phyloP scores from a whole-genome alignment of 2,329 filamentous ascomycete species.

The Talaromyces atroroseus region DNA sequence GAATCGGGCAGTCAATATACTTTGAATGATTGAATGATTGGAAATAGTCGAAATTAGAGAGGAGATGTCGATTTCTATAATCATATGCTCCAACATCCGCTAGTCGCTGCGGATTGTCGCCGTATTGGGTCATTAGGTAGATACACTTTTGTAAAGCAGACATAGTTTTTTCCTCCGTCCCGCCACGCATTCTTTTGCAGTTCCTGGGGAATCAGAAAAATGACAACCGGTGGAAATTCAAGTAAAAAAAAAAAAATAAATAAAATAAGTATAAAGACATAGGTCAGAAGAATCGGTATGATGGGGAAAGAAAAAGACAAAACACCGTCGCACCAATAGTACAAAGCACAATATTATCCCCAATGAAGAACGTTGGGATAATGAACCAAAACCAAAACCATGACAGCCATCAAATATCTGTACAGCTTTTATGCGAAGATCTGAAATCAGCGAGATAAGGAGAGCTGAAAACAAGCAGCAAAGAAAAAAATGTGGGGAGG shows the following conservation, averaged over 20 bases:
- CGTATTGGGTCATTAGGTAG: constrained; percentile 12
- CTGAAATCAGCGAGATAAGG: constrained; percentile 20
- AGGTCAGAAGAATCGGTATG: constrained; percentile 4
- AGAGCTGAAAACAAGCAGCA: constrained; percentile 2
- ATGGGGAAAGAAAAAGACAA: constrained; percentile 3
- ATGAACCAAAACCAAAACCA: constrained; percentile 12
- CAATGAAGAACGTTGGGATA: constrained; percentile 9
- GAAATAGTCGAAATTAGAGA: constrained; percentile 12
- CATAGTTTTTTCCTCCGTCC: constrained; percentile 3
- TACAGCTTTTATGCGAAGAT: constrained; percentile 15
- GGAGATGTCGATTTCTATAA: constrained; percentile 15
- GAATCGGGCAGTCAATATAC: neutral
- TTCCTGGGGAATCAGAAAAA: constrained; percentile 9
- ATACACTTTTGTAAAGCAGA: constrained; percentile 11
- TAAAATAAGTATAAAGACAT: constrained; percentile 14
- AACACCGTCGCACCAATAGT: constrained; percentile 15
- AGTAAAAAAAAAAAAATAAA: constrained; percentile 6
- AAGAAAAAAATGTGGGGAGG: constrained; percentile 4
- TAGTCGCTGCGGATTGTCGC: constrained; percentile 7
- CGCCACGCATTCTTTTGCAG: constrained; percentile 7
- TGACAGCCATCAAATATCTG: constrained; percentile 15
- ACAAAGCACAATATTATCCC: neutral
- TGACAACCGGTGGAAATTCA: constrained; percentile 10
- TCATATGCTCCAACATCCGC: constrained; percentile 12
- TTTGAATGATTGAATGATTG: too few species aligned